These are phyloP conservation scores for Suhomyces bolitotheri DNA, from an alignment of 1,139 yeast genomes.

Conservation along the genomic window DNA sequence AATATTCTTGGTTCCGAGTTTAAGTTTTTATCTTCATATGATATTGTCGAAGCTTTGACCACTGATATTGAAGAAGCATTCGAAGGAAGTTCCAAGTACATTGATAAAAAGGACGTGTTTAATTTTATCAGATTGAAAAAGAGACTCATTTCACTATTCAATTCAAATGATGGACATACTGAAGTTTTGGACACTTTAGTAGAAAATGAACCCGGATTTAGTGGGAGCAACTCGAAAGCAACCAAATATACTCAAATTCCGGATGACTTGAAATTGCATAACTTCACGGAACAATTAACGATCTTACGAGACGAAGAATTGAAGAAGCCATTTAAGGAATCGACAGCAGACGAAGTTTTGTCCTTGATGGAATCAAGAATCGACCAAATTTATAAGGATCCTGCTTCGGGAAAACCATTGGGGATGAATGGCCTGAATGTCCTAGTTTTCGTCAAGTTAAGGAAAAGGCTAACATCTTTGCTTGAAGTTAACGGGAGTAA, in stretches of 20 bases:
- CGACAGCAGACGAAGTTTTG: slow-evolving; percentile 17
- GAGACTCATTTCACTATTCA: slow-evolving; percentile 26
- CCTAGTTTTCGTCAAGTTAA: slow-evolving; percentile 17
- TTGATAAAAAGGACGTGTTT: slow-evolving; percentile 21
- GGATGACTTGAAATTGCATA: slow-evolving; percentile 24
- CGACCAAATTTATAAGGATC: slow-evolving; percentile 17
- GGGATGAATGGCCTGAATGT: slow-evolving; percentile 12
- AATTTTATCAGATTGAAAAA: slow-evolving; percentile 24
- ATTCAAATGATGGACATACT: slow-evolving; percentile 32
- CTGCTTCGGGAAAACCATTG: no score
- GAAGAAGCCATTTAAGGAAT: slow-evolving; percentile 12
- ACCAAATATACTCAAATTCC: slow-evolving; percentile 23
- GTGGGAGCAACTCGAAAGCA: not conserved
- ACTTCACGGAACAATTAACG: slow-evolving; percentile 17
- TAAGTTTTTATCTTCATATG: slow-evolving; percentile 3
- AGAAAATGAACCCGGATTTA: slow-evolving; percentile 5
- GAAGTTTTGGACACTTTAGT: slow-evolving; percentile 34
- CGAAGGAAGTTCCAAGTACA: slow-evolving; percentile 16
- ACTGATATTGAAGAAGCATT: slow-evolving; percentile 21
- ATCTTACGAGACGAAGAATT: slow-evolving; percentile 17
- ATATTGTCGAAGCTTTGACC: slow-evolving; percentile 20
- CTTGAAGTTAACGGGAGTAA: slow-evolving; percentile 23
- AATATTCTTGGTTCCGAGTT: slow-evolving; percentile 13
- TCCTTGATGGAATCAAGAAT: slow-evolving; percentile 22
- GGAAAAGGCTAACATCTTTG: slow-evolving; percentile 17